A percentile compares a stretch with the other conserved stretches of the same genome.
These are phyloP conservation scores for Daldinia bambusicola DNA, from an alignment of 495 filamentous ascomycete genomes.

Conservation along the genomic window DNA sequence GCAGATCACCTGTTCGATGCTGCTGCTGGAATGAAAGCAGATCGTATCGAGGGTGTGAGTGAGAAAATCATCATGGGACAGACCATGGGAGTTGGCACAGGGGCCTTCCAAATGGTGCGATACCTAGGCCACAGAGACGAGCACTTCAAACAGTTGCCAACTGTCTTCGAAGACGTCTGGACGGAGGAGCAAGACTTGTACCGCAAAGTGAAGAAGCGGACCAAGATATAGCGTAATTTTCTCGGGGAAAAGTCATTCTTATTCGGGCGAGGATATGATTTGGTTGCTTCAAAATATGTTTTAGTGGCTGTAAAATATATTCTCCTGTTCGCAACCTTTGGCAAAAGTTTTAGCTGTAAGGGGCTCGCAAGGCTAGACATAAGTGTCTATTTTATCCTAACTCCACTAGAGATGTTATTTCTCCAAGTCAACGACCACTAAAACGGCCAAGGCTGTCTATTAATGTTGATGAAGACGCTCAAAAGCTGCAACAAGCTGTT, in stretches of 20 bases:
- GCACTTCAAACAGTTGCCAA: conserved; percentile 70
- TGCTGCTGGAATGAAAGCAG: conserved; percentile 86
- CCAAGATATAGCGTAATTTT: not conserved
- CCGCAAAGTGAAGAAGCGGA: conserved; percentile 27
- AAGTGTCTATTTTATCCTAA: not conserved
- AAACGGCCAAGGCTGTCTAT: conserved; percentile 36
- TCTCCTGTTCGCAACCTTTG: too few relatives aligned
- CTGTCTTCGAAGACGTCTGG: conserved; percentile 83
- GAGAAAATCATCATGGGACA: conserved; percentile 99
- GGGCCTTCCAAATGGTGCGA: conserved; percentile 87
- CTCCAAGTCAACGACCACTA: conserved; percentile 14
- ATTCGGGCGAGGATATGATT: too few relatives aligned
- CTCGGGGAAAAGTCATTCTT: not conserved
- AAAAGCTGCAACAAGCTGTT: too few relatives aligned
- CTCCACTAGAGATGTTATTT: conserved; percentile 17
- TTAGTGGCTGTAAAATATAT: too few relatives aligned
- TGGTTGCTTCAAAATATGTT: too few relatives aligned
- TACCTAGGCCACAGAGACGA: conserved; percentile 73
- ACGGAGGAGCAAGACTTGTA: conserved; percentile 51
- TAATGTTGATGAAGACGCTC: conserved; percentile 6
- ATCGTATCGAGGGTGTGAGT: conserved; percentile 89
- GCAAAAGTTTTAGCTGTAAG: too few relatives aligned
- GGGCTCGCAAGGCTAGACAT: too few relatives aligned
- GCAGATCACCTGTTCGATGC: conserved; percentile 98
- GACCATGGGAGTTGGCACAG: conserved; percentile 88